Evolutionary conservation across 2,329 filamentous ascomycete species (phyloP).

Genomic region (Colletotrichum sp.): DNA sequence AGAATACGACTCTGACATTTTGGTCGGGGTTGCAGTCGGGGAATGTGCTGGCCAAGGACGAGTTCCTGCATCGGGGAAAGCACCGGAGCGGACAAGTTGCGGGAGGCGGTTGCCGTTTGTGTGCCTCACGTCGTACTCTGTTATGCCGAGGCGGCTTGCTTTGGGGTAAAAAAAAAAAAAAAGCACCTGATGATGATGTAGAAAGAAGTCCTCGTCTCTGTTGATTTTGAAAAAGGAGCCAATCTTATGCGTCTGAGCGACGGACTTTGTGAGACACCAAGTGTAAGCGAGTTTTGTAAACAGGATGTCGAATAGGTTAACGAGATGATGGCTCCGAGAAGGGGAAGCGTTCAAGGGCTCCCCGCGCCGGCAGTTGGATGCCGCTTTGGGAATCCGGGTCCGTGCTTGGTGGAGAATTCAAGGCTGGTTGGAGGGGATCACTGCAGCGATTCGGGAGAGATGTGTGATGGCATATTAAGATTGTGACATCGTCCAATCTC

Average conservation of each 20-base stretch:
- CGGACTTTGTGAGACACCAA: not conserved
- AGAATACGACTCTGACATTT: not conserved
- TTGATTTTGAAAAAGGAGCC: not conserved
- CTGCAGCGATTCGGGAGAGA: not conserved
- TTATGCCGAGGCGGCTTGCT: not conserved
- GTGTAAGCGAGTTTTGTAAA: not conserved
- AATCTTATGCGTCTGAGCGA: not conserved
- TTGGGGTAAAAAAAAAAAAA: not conserved
- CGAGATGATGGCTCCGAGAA: not conserved
- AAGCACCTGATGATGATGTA: not conserved
- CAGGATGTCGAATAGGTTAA: not conserved
- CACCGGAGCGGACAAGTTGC: not conserved
- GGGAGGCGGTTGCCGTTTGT: not conserved
- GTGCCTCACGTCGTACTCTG: not conserved
- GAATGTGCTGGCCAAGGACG: not conserved
- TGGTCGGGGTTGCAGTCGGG: conserved; percentile 3
- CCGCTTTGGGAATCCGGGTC: not conserved
- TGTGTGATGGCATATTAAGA: not conserved
- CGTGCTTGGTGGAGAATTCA: not conserved
- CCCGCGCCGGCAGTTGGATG: not conserved
- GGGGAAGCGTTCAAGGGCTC: not conserved
- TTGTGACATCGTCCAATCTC: not conserved
- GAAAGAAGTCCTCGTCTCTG: not conserved
- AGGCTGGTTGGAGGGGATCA: not conserved
- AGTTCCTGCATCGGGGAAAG: conserved; percentile 13